A percentile compares a stretch with the other conserved stretches of the same genome.
phyloP scores from a whole-genome alignment of 148 eudicot species.

The Rhododendron vialii region DNA sequence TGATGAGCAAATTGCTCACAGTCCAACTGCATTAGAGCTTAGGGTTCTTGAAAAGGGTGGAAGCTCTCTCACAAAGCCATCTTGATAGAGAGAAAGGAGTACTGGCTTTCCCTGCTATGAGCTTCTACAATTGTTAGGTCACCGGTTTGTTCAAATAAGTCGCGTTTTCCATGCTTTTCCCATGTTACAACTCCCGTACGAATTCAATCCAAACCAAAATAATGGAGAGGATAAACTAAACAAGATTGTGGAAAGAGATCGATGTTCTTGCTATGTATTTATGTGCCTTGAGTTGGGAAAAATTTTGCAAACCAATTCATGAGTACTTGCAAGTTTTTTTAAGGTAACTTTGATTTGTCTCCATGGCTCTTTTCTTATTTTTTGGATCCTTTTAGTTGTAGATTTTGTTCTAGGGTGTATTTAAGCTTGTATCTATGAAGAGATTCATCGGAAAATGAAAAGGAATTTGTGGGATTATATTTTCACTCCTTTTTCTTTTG shows the following conservation, averaged over 20 bases:
- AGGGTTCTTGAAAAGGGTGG: conserved; percentile 10
- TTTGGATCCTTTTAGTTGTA: not conserved
- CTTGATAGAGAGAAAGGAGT: not conserved
- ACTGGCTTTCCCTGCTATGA: not conserved
- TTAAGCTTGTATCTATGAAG: not conserved
- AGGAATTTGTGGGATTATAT: not conserved
- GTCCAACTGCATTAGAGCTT: conserved; percentile 9
- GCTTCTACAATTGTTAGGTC: not conserved
- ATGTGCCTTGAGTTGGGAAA: not conserved
- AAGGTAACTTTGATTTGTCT: not conserved
- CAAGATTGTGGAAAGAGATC: not conserved
- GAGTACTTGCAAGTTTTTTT: not conserved
- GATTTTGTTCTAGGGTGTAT: not conserved
- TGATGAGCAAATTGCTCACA: not conserved
- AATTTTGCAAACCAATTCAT: not conserved
- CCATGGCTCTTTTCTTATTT: not conserved
- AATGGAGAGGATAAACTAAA: not conserved
- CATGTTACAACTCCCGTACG: not conserved
- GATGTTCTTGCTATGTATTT: not conserved
- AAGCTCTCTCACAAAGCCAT: conserved; percentile 11
- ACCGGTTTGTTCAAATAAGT: not conserved
- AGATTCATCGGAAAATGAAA: not conserved
- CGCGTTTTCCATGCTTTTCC: not conserved
- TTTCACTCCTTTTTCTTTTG: not conserved
- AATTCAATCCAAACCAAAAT: not conserved